These are phyloP conservation scores for Panaeolus cyanescens DNA, from an alignment of 768 basidiomycete genomes.

Conservation along the genomic window DNA sequence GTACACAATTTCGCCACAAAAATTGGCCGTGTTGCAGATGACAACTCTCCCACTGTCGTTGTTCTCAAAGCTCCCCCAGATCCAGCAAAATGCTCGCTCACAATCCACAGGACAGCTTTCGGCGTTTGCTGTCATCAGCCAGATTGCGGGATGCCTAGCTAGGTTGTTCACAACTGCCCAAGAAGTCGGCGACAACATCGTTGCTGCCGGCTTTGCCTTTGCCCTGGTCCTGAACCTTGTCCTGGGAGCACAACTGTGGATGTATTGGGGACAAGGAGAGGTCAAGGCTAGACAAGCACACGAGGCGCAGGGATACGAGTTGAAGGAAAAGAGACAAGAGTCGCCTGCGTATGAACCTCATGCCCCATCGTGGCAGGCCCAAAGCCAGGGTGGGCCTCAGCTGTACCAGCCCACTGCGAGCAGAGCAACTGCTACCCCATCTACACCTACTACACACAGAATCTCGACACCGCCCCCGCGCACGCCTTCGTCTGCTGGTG, in stretches of 20 bases:
- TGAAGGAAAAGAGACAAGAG: slow-evolving; percentile 13
- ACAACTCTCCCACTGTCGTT: slow-evolving; percentile 89
- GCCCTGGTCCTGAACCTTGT: slow-evolving; percentile 82
- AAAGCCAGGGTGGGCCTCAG: slow-evolving; percentile 14
- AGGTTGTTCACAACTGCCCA: slow-evolving; percentile 91
- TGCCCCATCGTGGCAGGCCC: slow-evolving; percentile 20
- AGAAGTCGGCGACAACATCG: slow-evolving; percentile 82
- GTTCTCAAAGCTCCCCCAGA: slow-evolving; percentile 94
- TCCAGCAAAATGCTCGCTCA: slow-evolving; percentile 73
- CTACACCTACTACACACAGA: slow-evolving; percentile 34
- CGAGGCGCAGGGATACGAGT: slow-evolving; percentile 14
- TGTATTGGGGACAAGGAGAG: slow-evolving; percentile 71
- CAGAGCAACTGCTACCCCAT: neutral
- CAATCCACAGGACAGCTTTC: slow-evolving; percentile 92
- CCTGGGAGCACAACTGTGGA: slow-evolving; percentile 83
- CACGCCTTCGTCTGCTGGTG: slow-evolving; percentile 46
- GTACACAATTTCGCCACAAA: slow-evolving; percentile 45
- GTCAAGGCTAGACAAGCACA: slow-evolving; percentile 7
- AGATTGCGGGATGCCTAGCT: slow-evolving; percentile 87
- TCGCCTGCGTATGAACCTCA: slow-evolving; percentile 18
- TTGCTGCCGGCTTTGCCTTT: slow-evolving; percentile 82
- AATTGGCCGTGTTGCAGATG: slow-evolving; percentile 74
- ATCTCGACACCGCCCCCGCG: slow-evolving; percentile 44
- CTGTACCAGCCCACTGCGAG: slow-evolving; percentile 17
- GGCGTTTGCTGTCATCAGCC: slow-evolving; percentile 87